These are phyloP conservation scores for Cunninghamia lanceolata DNA, from an alignment of 75 land plant species.

Conservation along the genomic window DNA sequence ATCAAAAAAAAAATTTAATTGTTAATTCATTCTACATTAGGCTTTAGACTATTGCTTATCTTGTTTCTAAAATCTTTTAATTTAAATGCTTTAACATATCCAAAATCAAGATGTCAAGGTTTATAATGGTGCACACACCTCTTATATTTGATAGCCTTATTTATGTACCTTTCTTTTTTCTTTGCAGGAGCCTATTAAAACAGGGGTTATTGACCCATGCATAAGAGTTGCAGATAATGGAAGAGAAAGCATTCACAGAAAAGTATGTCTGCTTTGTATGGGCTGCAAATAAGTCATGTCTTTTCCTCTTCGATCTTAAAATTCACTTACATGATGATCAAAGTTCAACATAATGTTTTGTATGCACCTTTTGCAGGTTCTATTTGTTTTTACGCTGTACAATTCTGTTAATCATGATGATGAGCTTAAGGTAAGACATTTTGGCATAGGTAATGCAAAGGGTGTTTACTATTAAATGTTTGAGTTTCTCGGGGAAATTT, in stretches of 20 bases:
- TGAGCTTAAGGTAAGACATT: slow-evolving; percentile 65
- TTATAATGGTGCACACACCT: background rate
- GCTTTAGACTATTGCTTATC: background rate
- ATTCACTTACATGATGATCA: background rate
- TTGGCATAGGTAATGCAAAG: background rate
- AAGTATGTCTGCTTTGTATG: slow-evolving; percentile 30
- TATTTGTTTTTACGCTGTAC: slow-evolving; percentile 78
- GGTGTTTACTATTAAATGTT: background rate
- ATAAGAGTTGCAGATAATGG: slow-evolving; percentile 83
- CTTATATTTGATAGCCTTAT: background rate
- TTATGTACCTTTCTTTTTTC: background rate
- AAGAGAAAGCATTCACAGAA: slow-evolving; percentile 59
- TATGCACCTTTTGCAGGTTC: slow-evolving; percentile 35
- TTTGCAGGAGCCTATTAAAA: slow-evolving; percentile 72
- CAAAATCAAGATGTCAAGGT: background rate
- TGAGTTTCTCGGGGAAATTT: background rate
- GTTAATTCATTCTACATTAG: background rate
- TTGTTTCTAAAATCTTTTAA: background rate
- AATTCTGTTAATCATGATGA: slow-evolving; percentile 58
- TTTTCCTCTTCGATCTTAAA: background rate
- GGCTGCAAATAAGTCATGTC: background rate
- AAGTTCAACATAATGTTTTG: background rate
- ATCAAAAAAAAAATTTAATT: background rate
- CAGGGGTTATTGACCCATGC: slow-evolving; percentile 71
- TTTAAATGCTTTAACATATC: background rate